These are phyloP conservation scores for Aspergillus nanangensis DNA, from an alignment of 495 filamentous ascomycete species.

Conservation along the genomic window DNA sequence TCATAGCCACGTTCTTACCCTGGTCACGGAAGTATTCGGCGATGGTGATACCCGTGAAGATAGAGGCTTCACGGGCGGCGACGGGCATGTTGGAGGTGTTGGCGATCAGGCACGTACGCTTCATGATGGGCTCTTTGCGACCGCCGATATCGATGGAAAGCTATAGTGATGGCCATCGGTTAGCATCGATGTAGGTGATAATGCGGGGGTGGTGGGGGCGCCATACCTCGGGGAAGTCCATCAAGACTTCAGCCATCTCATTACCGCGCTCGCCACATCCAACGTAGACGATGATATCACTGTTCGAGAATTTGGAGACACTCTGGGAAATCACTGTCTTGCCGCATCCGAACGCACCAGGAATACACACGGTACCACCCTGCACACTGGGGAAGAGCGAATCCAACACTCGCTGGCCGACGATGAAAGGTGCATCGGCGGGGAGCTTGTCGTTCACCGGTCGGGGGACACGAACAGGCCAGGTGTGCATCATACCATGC, in stretches of 20 bases:
- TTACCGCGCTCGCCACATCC: slow-evolving; percentile 98
- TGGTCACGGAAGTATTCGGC: slow-evolving; percentile 99
- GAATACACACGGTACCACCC: slow-evolving; percentile 96
- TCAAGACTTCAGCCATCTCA: slow-evolving; percentile 99
- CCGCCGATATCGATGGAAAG: slow-evolving; percentile 87
- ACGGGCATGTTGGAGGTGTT: slow-evolving; percentile 99
- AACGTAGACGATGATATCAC: slow-evolving; percentile 97
- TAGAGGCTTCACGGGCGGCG: slow-evolving; percentile 96
- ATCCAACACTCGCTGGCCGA: slow-evolving; percentile 94
- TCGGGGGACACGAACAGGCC: slow-evolving; percentile 96
- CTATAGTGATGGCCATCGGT: slow-evolving; percentile 31
- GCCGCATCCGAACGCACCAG: slow-evolving; percentile 96
- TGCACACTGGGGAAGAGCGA: slow-evolving; percentile 97
- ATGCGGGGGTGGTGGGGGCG: not conserved
- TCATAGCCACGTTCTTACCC: slow-evolving; percentile 97
- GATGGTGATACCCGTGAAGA: slow-evolving; percentile 97
- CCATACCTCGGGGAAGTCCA: slow-evolving; percentile 89
- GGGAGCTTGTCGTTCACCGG: slow-evolving; percentile 86
- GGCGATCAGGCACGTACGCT: slow-evolving; percentile 95
- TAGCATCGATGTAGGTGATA: slow-evolving; percentile 3
- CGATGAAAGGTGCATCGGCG: slow-evolving; percentile 83
- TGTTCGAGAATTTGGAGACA: slow-evolving; percentile 99
- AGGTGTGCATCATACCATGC: slow-evolving; percentile 96
- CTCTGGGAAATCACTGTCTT: slow-evolving; percentile 99
- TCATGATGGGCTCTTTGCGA: slow-evolving; percentile 98